Evolutionary conservation across 768 basidiomycete genomes (phyloP), one percentile per base, ranked within the genome.

Genomic region (Agrocybe pediades): DNA sequence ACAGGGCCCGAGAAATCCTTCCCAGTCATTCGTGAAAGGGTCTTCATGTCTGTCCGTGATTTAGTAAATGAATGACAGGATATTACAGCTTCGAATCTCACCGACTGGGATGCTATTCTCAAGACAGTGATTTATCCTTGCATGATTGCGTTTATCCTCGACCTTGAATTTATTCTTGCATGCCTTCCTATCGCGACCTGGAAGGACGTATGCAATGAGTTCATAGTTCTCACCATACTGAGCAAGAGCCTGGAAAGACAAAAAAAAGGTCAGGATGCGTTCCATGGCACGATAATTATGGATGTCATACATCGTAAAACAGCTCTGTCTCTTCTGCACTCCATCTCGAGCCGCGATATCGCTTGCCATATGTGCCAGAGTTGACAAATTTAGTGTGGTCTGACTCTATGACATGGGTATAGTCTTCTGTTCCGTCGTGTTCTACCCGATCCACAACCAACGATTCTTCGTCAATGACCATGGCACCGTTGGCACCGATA

Each of bases 181-280:
- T 23, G 93, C 87, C 64, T 89, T 92, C 17, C 94, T 80, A 63
- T 92, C 90, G 15, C 94, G 86, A n/a, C 88, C 87, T 33, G 92
- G 91, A 17, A 96, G 78, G 11, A 94, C 79, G 60, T 86, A 86
- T 2, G 94, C 90, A 56, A 96, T 94, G 39, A 95, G 80, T 66
- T 95, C 93, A 63, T 95, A 96, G 62, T 95, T 94, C 67, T 94
- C 90, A 26, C 92, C 92, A 60, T 92, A 94, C 65, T 94, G 92
- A 3, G 86, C 79, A 25, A 95, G 73, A n/a, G 90, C 92, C 94
- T 95, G 62, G n/a, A n/a, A n/a, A n/a, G n/a, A n/a, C n/a, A n/a
- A n/a, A 17, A 48, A 26, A 41, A 27, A 24, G 2, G 49, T 69
- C 15, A 60, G 51, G 48, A n/a, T 59, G 36, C 21, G 9, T 39